A percentile compares a stretch with the other conserved stretches of the same genome.
Evolutionary conservation across 1,284 basidiomycete genomes (phyloP).

Genomic region (Melanopsichium pennsylvanicum): DNA sequence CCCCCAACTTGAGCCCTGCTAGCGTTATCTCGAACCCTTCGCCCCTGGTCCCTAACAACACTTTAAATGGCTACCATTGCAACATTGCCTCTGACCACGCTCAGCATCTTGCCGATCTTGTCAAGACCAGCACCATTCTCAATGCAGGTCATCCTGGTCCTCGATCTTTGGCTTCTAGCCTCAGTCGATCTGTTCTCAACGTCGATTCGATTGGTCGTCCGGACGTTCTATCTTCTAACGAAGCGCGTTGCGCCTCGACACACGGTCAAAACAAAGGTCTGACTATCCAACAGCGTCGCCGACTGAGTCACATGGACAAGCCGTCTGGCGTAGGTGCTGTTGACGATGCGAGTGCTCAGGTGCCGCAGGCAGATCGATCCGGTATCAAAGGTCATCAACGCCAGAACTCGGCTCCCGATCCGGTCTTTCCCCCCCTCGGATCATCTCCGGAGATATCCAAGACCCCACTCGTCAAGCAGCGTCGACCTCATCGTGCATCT

Average conservation of each 20-base stretch:
- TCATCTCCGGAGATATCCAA: conserved; percentile 25
- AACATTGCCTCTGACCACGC: conserved; percentile 40
- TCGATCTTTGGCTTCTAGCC: conserved; percentile 33
- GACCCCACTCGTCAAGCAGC: conserved; percentile 12
- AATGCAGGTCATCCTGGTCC: conserved; percentile 34
- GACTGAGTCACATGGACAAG: conserved; percentile 25
- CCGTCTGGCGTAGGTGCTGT: neutral
- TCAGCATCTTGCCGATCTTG: conserved; percentile 30
- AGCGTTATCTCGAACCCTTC: conserved; percentile 22
- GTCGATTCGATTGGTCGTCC: conserved; percentile 22
- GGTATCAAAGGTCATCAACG: conserved; percentile 18
- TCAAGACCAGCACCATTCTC: conserved; percentile 31
- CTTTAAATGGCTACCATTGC: conserved; percentile 34
- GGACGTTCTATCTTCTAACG: neutral
- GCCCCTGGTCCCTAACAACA: conserved; percentile 22
- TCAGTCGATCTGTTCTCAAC: conserved; percentile 39
- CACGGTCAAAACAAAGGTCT: conserved; percentile 7
- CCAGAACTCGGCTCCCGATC: conserved; percentile 37
- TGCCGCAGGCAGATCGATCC: neutral
- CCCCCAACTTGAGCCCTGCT: conserved; percentile 27
- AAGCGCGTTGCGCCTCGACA: neutral
- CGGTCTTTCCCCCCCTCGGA: conserved; percentile 6
- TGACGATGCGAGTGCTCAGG: neutral
- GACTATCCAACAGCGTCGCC: conserved; percentile 46
- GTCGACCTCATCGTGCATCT: conserved; percentile 8